Conservation (phyloP, 2,329 filamentous ascomycete species). For the Aureobasidium uvarum region DNA sequence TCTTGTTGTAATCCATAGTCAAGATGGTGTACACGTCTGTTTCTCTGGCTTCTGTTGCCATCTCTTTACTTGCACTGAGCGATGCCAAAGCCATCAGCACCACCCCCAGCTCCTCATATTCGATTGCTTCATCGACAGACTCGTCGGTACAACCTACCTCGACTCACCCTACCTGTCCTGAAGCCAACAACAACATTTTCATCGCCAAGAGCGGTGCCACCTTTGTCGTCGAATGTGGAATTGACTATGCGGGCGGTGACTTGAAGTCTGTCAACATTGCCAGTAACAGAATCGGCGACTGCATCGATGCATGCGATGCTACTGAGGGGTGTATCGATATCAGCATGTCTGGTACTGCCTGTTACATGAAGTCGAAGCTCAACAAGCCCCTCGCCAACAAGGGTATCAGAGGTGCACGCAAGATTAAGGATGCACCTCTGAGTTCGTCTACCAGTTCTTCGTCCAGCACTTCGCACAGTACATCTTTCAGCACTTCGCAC, state of each 20-base stretch:
- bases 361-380: conserved; percentile 26
- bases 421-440: conserved; percentile 15
- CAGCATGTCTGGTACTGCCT: conserved; percentile 26
- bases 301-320: conserved; percentile 26
- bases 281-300: conserved; percentile 25
- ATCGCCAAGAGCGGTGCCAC: conserved; percentile 22
- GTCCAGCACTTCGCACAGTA: neutral
- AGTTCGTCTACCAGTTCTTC: neutral
- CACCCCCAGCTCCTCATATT: neutral
- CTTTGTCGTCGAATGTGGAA: conserved; percentile 25
- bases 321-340: conserved; percentile 27
- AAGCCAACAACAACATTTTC: conserved; percentile 19
- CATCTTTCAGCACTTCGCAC: neutral
- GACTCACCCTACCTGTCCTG: conserved; percentile 21
- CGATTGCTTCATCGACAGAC: neutral
- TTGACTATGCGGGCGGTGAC: conserved; percentile 27
- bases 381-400: neutral
- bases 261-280: conserved; percentile 23
- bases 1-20: neutral
- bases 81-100: conserved; percentile 19
- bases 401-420: conserved; percentile 17
- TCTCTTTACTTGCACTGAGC: conserved; percentile 22
- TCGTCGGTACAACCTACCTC: conserved; percentile 1
- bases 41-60: conserved; percentile 16
- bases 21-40: neutral